Base-by-base conservation (phyloP, 768 basidiomycete species). In the Naganishia kalamii region DNA sequence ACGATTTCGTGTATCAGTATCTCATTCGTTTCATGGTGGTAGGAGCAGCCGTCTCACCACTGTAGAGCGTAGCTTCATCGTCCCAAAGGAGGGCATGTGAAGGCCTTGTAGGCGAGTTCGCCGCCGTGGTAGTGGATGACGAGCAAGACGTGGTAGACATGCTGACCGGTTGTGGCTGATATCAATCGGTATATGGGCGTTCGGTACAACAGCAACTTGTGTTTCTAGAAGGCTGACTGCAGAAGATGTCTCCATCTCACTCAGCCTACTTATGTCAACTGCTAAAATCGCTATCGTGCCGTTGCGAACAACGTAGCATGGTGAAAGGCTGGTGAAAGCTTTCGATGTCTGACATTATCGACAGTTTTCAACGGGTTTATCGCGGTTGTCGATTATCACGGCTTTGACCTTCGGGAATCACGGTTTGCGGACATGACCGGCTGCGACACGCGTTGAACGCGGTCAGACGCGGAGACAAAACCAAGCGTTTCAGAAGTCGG, bases 51-150 rank as follows among this genome's bases (percentile, higher is more conserved):
- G 27, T n/a, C 54, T 57, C 30, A 57, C 54, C 54, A 23, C 35
- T n/a, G 27, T 37, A 57, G 21, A 57, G 35, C 2, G 54, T 57
- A n/a, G 37, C 54, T n/a, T 57, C 54, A 40, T 57, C 54, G 13
- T 40, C 54, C 54, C 54, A 57, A 10, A 32, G 32, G 11, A 52
- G 30, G 6, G 37, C 54, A 57, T 57, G 54, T 5, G 40, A 35
- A 37, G 35, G 23, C 13, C 19, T 27, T 25, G 54, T 57, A 13
- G 54, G 54, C 54, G 54, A 57, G 3, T 40, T 35, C 19, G 35
- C 40, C 37, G 54, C 54, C 29, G 32, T n/a, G 32, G 32, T 4
- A 5, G 51, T 12, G n/a, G 54, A 4, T 40, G 54, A 27, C 37
- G 35, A 57, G 5, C 35, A 57, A 1, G 54, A 57, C 27, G 13